Conservation (phyloP, 495 filamentous ascomycete species). For the Penicillium longicatenatum region DNA sequence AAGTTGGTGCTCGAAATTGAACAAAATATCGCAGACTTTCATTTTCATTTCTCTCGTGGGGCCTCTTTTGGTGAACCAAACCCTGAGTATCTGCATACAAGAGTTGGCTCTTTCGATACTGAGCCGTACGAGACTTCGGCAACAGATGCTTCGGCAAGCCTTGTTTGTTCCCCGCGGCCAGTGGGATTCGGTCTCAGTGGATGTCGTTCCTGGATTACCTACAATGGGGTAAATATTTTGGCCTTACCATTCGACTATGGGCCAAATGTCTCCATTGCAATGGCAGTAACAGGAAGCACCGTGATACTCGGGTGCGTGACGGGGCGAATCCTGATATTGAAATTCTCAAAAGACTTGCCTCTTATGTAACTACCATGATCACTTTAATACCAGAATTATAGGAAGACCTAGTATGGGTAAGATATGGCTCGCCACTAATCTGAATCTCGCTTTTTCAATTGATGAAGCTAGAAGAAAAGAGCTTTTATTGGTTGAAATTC, state of each 20-base stretch:
- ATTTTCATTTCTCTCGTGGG: neutral
- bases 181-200: neutral
- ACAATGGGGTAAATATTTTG: neutral
- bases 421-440: neutral
- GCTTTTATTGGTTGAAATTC: neutral
- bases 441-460: neutral
- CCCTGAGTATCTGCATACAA: neutral
- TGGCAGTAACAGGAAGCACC: neutral
- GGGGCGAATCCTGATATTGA: conserved; percentile 3
- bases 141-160: too few relatives aligned
- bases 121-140: neutral
- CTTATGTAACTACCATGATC: too few relatives aligned
- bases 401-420: neutral
- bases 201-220: neutral
- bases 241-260: neutral
- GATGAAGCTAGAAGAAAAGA: neutral
- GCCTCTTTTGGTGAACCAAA: neutral
- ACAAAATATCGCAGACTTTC: neutral
- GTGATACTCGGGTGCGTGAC: conserved; percentile 1
- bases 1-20: neutral
- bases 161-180: neutral
- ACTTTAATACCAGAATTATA: neutral
- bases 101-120: neutral
- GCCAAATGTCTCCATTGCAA: neutral
- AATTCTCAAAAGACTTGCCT: neutral